These are phyloP conservation scores for Eucalyptus dawsonii DNA, from an alignment of 345 rosid genomes.

Conservation along the genomic window DNA sequence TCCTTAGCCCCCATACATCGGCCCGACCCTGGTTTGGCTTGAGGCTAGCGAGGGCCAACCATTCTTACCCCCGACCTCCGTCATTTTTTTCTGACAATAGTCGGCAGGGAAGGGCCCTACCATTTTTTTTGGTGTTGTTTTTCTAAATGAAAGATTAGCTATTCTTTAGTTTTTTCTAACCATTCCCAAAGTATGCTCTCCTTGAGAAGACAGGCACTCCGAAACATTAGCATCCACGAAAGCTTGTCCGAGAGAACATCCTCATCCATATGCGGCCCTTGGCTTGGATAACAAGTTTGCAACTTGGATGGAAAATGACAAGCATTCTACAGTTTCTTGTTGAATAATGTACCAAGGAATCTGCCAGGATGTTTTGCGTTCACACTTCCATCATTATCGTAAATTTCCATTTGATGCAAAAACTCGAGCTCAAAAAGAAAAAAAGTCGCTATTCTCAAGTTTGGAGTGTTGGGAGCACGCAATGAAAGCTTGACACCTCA, in stretches of 20 bases:
- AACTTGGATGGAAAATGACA: not conserved
- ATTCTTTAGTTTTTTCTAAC: too few relatives aligned
- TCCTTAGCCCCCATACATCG: accelerated
- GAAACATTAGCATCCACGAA: not conserved
- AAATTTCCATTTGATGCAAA: not conserved
- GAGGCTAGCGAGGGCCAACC: not conserved
- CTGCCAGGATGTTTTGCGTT: not conserved
- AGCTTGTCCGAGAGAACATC: not conserved
- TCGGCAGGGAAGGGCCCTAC: not conserved
- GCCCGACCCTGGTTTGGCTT: accelerated
- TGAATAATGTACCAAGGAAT: not conserved
- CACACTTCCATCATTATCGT: not conserved
- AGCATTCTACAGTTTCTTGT: not conserved
- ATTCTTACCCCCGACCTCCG: not conserved
- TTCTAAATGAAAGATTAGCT: not conserved
- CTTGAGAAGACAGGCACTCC: not conserved
- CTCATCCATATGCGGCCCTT: not conserved
- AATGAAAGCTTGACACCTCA: not conserved
- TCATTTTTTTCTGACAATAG: too few relatives aligned
- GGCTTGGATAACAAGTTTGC: not conserved
- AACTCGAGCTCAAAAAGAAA: not conserved
- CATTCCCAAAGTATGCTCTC: not conserved
- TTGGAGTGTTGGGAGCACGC: not conserved
- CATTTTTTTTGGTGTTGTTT: not conserved
- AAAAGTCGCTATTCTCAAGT: not conserved